These are phyloP conservation scores for Fusarium kyushuense DNA, from an alignment of 2,329 filamentous ascomycete genomes.

Conservation along the genomic window DNA sequence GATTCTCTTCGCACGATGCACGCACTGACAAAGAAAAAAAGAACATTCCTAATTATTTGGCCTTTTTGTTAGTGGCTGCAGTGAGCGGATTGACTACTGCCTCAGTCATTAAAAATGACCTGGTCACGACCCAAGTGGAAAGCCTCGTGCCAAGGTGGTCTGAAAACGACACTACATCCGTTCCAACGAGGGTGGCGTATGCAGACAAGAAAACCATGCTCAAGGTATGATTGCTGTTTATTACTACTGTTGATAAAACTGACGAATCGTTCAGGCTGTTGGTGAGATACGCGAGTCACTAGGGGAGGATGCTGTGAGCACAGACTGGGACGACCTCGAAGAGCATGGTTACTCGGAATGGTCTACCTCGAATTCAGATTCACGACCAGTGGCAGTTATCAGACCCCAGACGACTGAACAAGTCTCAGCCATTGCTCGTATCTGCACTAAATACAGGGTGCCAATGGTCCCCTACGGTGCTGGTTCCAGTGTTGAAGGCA, in stretches of 20 bases:
- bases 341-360: conserved; percentile 77
- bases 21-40: not conserved
- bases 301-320: conserved; percentile 71
- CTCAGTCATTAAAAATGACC: not conserved
- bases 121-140: not conserved
- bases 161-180: not conserved
- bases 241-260: too few species aligned
- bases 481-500: conserved; percentile 78
- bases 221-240: too few species aligned
- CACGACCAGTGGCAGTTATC: conserved; percentile 71
- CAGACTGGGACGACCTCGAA: conserved; percentile 69
- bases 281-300: not conserved
- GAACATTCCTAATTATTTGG: not conserved
- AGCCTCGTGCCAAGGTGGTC: not conserved
- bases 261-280: not conserved
- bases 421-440: conserved; percentile 70
- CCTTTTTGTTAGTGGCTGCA: not conserved
- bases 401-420: conserved; percentile 74
- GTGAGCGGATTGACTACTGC: not conserved
- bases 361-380: conserved; percentile 75
- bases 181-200: not conserved
- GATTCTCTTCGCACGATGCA: not conserved
- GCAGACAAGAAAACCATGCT: not conserved
- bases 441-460: conserved; percentile 71
- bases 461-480: conserved; percentile 83